Base-by-base conservation (phyloP, 441 rosid genomes). In the Arabidopsis lyrata region DNA sequence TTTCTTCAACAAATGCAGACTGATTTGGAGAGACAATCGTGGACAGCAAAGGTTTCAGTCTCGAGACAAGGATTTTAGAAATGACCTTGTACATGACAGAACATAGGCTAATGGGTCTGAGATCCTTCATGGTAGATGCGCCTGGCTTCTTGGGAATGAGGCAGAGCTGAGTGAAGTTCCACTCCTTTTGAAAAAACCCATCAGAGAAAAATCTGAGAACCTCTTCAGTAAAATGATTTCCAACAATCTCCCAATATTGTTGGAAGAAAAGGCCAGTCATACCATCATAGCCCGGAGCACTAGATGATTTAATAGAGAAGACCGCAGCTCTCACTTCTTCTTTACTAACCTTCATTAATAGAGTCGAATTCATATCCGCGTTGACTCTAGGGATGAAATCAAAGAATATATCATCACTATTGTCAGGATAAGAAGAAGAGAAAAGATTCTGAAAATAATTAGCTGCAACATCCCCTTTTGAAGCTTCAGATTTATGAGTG, bases 321-420 rank as follows among this genome's bases (percentile, higher is more conserved):
- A 14, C 16, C 7, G 16, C 15, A 13, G 3, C 1, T 4, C 5
- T 0, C 0, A 42, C 1, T 1, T 42, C 47, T 13, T 42, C 47
- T 2, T 34, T 34, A 6, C 8, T 6, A 1, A 34, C 9, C 0
- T 0, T 7, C 0, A 1, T 0, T 1, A 34, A 2, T 8, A 7
- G 2, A 1, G 1, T 0, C 0, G 6, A 2, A 34, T 34, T 34
- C 36, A 34, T 34, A 0, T 2, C 36, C 0, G 6, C 9, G 0
- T 0, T 34, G 0, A 34, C 8, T 6, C 36, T 34, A 0, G 36
- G 8, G 0, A 34, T 0, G 0, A 34, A 6, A 6, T 8, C 8
- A 1, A 6, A 1, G 1, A 34, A 2, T 7, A 34, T 6, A 1
- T 8, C 36, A 6, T 34, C 8, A 7, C 1, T 0, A 2, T 7